Base-by-base conservation (phyloP, 2,329 filamentous ascomycete genomes). In the Colletotrichum lentis region DNA sequence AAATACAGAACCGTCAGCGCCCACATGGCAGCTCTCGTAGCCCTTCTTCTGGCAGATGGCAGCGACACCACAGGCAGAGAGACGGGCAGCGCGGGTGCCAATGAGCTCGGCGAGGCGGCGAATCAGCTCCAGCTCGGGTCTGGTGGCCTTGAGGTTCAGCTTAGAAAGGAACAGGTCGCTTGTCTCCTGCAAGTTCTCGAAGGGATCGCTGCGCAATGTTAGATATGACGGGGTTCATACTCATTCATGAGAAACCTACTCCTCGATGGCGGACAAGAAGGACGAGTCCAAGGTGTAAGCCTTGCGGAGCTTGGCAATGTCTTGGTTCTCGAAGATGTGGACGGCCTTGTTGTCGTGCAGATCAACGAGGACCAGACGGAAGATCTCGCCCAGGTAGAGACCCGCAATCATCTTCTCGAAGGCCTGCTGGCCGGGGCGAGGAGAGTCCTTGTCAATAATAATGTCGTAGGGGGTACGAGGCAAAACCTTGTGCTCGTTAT, bases 401-500 rank as follows among this genome's bases (percentile, higher is more conserved):
- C 95, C 95, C 2, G 95, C 94, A 77, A 97, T 94, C 92, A 97
- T 97, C 84, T 98, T 97, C 83, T 98, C 95, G 73, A 97, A 97
- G 1, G 93, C 90, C 81, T 98, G 95, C 81, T 97, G 94, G 58
- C 94, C 94, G 3, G 95, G 95, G 31, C 94, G 91, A 43, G 95
- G 95, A 22, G 94, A 97, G 74, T 96, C 91, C 73, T 92, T 90
- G 83, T 98, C 95, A 75, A 98, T 93, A 73, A 90, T 88, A 69
- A 92, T 83, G 78, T 98, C 95, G 80, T 96, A 97, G 66, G 87
- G 87, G 31, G 94, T 97, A 62, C 89, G 87, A 14, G 94, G 94
- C 14, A 97, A 89, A 62, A 97, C 91, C 74, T 91, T 86, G 82
- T 95, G 91, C 80, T 97, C 92, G 79, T 97, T 97, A 80, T 97